Conservation (phyloP, 768 basidiomycete genomes). For the Boletus rex-veris region DNA sequence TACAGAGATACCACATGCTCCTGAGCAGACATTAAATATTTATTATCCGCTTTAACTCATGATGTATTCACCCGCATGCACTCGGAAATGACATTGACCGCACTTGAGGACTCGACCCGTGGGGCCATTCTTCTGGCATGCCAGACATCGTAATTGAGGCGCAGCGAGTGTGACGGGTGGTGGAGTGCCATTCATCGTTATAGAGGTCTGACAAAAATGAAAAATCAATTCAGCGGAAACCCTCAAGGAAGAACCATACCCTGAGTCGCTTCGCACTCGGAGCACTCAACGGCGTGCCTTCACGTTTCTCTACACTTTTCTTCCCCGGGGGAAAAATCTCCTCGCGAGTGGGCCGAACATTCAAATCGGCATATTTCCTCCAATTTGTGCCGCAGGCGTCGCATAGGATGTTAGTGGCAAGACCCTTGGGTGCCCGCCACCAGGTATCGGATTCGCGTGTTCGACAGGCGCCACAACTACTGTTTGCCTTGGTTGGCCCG, state of each 20-base stretch:
- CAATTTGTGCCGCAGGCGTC: constrained; percentile 84
- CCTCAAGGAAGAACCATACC: constrained; percentile 30
- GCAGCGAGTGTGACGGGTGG: constrained; percentile 52
- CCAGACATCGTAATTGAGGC: constrained; percentile 68
- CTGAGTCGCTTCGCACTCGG: constrained; percentile 62
- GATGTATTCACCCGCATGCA: constrained; percentile 62
- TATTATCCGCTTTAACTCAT: neutral
- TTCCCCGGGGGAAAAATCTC: constrained; percentile 48
- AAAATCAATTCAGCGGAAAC: neutral
- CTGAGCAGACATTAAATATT: constrained; percentile 33
- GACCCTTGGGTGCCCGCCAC: constrained; percentile 92
- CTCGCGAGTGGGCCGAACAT: constrained; percentile 68
- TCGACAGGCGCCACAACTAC: constrained; percentile 79
- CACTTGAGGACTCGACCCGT: constrained; percentile 78
- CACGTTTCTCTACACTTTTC: constrained; percentile 50
- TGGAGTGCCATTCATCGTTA: constrained; percentile 53
- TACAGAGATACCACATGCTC: constrained; percentile 64
- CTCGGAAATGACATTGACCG: constrained; percentile 70
- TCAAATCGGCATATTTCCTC: constrained; percentile 91
- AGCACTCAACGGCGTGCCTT: constrained; percentile 56
- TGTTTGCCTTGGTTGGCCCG: constrained; percentile 48
- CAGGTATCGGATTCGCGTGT: constrained; percentile 75
- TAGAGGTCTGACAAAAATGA: constrained; percentile 23
- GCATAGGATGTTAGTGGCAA: constrained; percentile 76
- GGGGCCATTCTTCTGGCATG: constrained; percentile 73